Percentiles rank a stretch among this genome's conserved stretches.
Evolutionary conservation across 345 rosid genomes (phyloP).

Genomic region (Citrus glauca): DNA sequence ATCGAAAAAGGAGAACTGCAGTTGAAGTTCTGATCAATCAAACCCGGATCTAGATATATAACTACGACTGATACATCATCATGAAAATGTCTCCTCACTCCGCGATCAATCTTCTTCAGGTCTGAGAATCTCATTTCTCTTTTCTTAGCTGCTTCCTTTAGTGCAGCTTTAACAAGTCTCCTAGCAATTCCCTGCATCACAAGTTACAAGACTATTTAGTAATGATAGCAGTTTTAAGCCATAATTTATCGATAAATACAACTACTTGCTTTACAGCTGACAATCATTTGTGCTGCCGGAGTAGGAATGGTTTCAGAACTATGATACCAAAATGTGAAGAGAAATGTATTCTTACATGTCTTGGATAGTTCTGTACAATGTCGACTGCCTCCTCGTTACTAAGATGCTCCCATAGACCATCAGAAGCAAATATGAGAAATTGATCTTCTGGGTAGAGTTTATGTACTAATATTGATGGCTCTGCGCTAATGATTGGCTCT

Average conservation of each 20-base stretch:
- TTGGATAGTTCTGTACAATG: constrained; percentile 50
- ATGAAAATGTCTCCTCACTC: constrained; percentile 79
- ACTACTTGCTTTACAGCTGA: too few species aligned
- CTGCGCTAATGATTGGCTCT: constrained; percentile 65
- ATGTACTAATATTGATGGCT: constrained; percentile 57
- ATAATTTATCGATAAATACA: too few species aligned
- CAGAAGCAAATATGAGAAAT: constrained; percentile 78
- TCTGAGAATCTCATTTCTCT: constrained; percentile 83
- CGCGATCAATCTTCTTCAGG: constrained; percentile 52
- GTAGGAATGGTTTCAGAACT: neutral
- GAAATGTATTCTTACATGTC: constrained; percentile 36
- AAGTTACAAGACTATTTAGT: neutral
- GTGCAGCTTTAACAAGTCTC: constrained; percentile 60
- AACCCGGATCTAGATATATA: constrained; percentile 34
- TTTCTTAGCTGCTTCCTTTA: constrained; percentile 77
- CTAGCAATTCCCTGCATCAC: constrained; percentile 60
- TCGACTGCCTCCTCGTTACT: constrained; percentile 65
- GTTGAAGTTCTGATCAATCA: constrained; percentile 8
- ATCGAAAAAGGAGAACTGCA: constrained; percentile 40
- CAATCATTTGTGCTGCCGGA: neutral
- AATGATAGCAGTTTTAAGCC: neutral
- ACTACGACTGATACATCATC: constrained; percentile 64
- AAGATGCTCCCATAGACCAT: constrained; percentile 91
- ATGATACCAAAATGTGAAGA: neutral
- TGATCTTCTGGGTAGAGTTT: constrained; percentile 56